phyloP scores from a whole-genome alignment of 768 basidiomycete genomes.

The Lactarius hatsudake region DNA sequence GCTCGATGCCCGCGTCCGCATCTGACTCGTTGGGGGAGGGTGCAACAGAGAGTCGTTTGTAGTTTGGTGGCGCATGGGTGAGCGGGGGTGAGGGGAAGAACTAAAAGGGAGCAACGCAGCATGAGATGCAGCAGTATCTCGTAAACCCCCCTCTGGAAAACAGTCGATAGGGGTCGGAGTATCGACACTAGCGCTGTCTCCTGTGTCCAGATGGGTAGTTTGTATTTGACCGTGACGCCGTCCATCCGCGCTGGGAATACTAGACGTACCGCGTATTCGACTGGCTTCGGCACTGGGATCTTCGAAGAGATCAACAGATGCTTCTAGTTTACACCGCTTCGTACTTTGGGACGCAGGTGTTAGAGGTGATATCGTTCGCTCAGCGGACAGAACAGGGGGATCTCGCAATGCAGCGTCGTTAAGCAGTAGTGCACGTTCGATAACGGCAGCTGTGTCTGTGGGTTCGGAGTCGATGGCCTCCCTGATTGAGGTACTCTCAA shows the following conservation, averaged over 20 bases:
- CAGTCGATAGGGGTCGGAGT: neutral
- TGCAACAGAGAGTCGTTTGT: neutral
- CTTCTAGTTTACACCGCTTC: neutral
- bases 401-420: neutral
- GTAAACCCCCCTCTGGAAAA: neutral
- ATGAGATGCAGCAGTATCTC: neutral
- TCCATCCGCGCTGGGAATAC: neutral
- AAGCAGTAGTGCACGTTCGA: slow-evolving; percentile 9
- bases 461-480: slow-evolving; percentile 4
- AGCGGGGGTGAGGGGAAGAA: neutral
- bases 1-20: neutral
- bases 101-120: neutral
- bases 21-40: neutral
- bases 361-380: neutral
- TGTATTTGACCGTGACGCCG: neutral
- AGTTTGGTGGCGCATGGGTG: neutral
- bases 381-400: neutral
- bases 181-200: neutral
- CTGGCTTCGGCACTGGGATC: neutral
- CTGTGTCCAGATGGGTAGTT: neutral
- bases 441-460: slow-evolving; percentile 10
- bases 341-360: neutral
- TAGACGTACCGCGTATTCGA: neutral
- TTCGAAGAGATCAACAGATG: neutral
- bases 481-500: slow-evolving; percentile 5